Percentiles rank a stretch among this genome's conserved stretches.
These are phyloP conservation scores for Gastrolobium villosum DNA, from an alignment of 306 rosid species.

Conservation along the genomic window DNA sequence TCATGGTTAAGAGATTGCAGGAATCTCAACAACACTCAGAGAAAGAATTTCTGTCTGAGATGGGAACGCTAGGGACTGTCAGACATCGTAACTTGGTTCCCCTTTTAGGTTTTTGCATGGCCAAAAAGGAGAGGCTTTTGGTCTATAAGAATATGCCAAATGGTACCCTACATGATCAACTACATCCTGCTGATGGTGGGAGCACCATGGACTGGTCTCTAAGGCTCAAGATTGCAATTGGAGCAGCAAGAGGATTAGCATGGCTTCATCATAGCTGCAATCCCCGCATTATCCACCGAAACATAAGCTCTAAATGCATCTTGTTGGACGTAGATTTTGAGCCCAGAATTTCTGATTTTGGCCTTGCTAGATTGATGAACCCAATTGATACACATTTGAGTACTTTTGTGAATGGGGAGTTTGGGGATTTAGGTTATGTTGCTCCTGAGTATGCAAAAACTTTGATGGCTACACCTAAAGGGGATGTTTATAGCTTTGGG, in stretches of 20 bases:
- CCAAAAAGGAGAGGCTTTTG: conserved; percentile 86
- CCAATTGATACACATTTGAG: conserved; percentile 95
- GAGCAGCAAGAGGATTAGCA: conserved; percentile 94
- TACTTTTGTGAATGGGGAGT: conserved; percentile 97
- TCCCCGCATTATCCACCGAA: conserved; percentile 92
- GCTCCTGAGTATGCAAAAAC: conserved; percentile 94
- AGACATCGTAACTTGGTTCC: conserved; percentile 82
- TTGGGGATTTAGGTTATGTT: conserved; percentile 94
- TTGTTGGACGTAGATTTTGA: conserved; percentile 76
- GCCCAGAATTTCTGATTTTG: conserved; percentile 93
- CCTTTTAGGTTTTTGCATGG: conserved; percentile 83
- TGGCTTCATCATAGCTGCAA: conserved; percentile 97
- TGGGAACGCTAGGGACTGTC: conserved; percentile 81
- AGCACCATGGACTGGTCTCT: conserved; percentile 77
- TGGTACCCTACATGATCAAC: conserved; percentile 81
- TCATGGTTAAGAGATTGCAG: conserved; percentile 93
- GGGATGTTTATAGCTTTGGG: conserved; percentile 92
- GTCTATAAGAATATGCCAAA: conserved; percentile 80
- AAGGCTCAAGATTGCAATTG: conserved; percentile 85
- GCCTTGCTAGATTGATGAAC: conserved; percentile 96
- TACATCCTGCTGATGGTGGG: conserved; percentile 61
- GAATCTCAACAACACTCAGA: conserved; percentile 85
- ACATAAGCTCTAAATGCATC: conserved; percentile 95
- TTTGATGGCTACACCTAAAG: conserved; percentile 89
- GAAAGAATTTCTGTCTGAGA: conserved; percentile 86